Percentiles rank a stretch among this genome's conserved stretches.
Conservation (phyloP, 106 monocot species). For the Acanthochlamys bracteata region DNA sequence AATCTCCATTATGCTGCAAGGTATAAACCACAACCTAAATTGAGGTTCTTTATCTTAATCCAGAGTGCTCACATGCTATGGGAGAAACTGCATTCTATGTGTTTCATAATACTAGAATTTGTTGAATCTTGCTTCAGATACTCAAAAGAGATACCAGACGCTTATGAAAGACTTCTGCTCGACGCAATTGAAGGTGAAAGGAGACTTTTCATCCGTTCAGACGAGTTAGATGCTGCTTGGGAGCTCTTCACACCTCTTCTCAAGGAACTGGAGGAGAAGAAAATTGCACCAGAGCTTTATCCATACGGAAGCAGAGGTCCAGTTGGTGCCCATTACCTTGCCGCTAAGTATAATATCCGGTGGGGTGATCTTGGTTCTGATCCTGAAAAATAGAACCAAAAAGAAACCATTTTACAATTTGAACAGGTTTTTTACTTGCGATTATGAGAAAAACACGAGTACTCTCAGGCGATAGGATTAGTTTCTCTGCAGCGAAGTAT, state of each 20-base stretch:
- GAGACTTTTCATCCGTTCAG: slow-evolving; percentile 86
- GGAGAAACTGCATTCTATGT: not conserved
- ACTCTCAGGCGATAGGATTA: no score
- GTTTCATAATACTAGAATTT: not conserved
- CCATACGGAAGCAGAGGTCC: slow-evolving; percentile 89
- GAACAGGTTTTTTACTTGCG: not conserved
- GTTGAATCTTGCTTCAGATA: slow-evolving; percentile 35
- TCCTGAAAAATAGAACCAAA: not conserved
- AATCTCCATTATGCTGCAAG: slow-evolving; percentile 96
- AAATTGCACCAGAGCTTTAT: slow-evolving; percentile 74
- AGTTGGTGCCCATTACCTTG: slow-evolving; percentile 79
- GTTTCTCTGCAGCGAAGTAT: no score
- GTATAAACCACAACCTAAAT: slow-evolving; percentile 11
- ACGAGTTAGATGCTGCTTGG: slow-evolving; percentile 95
- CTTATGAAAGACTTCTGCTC: slow-evolving; percentile 82
- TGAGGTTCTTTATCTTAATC: not conserved
- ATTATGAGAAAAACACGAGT: not conserved
- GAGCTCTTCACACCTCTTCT: slow-evolving; percentile 77
- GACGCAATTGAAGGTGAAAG: slow-evolving; percentile 94
- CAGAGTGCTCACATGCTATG: no score
- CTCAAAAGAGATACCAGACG: slow-evolving; percentile 90
- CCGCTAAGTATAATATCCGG: slow-evolving; percentile 75
- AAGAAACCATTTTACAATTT: not conserved
- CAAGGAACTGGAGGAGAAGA: slow-evolving; percentile 82
- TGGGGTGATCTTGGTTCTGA: slow-evolving; percentile 77